These are phyloP conservation scores for Vaccinium darrowii DNA, from an alignment of 148 eudicot species.

Conservation along the genomic window DNA sequence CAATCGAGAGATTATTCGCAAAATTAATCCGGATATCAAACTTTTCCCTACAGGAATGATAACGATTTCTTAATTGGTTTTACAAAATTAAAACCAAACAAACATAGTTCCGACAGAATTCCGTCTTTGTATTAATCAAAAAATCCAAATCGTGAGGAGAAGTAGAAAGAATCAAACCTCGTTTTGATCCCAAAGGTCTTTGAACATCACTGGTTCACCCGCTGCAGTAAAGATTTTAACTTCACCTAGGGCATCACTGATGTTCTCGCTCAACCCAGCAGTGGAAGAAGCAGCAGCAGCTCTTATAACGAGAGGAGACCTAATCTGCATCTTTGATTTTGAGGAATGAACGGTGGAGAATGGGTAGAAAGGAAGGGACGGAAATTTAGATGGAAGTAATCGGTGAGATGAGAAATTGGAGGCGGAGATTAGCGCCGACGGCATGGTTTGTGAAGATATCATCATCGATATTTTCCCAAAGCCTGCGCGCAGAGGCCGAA, in stretches of 20 bases:
- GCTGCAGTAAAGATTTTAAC: conserved; percentile 63
- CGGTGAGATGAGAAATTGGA: not conserved
- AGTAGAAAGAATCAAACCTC: conserved; percentile 39
- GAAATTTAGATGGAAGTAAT: conserved; percentile 3
- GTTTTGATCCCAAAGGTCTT: conserved; percentile 79
- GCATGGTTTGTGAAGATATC: not conserved
- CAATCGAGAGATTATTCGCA: too few species aligned
- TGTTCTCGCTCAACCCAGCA: conserved; percentile 27
- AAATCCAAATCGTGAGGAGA: not conserved
- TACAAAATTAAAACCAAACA: too few species aligned
- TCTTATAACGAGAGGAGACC: conserved; percentile 20
- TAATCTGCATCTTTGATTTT: conserved; percentile 17
- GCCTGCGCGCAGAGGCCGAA: not conserved
- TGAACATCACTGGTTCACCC: conserved; percentile 64
- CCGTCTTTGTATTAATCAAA: not conserved
- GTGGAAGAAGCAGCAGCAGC: conserved; percentile 45
- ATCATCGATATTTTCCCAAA: not conserved
- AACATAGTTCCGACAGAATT: too few species aligned
- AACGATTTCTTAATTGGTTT: too few species aligned
- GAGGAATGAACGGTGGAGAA: conserved; percentile 6
- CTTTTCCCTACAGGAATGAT: too few species aligned
- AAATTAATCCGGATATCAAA: too few species aligned
- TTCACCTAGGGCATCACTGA: conserved; percentile 50
- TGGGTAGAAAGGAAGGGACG: conserved; percentile 13
- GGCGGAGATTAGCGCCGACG: not conserved